Base-by-base conservation (phyloP, 495 filamentous ascomycete species). In the Pyronema omphalodes region DNA sequence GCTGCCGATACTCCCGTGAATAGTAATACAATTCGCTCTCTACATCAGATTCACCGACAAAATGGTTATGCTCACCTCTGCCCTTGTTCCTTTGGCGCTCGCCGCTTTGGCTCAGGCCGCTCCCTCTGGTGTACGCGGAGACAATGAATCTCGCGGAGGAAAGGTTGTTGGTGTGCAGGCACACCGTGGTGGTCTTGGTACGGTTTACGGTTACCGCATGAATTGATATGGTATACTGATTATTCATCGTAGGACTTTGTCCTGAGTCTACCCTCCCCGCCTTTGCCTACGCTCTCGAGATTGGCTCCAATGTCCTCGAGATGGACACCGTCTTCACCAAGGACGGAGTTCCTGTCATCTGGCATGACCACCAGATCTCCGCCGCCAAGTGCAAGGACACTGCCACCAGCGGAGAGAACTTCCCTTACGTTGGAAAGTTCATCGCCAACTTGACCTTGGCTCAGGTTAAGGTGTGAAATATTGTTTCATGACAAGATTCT, bases 251-350 rank as follows among this genome's bases (percentile, higher is more conserved):
- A 51, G 48, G 48, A 12, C 48, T 65, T 29, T 57, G 55, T 34
- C 60, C 61, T 23, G 58, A 64, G 53, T 64, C 61, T 60, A 65
- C 62, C 18, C 39, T 62, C 12, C 65, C 47, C 41, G 63, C 63
- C 23, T 66, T 66, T 39, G 63, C 59, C 17, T 58, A 66, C 53
- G 59, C 63, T 11, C 57, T 66, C 11, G 64, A 67, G 34, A 46
- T 64, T 43, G 64, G 64, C 4, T 61, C 56, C 3, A 40, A 67
- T 51, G 57, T 54, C 7, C 43, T 67, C 15, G 64, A 67, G 47
- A 67, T 67, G 64, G 64, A 67, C 34, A 61, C 54, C 37, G 56
- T 67, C n/a, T 67, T 67, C 37, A 67, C 64, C 17, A 59, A 59
- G 44, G 64, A 67, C 44, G 64, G 60, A 7, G 50, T 67, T 58